These are phyloP conservation scores for Castanopsis chinensis DNA, from an alignment of 306 rosid species.

Conservation along the genomic window DNA sequence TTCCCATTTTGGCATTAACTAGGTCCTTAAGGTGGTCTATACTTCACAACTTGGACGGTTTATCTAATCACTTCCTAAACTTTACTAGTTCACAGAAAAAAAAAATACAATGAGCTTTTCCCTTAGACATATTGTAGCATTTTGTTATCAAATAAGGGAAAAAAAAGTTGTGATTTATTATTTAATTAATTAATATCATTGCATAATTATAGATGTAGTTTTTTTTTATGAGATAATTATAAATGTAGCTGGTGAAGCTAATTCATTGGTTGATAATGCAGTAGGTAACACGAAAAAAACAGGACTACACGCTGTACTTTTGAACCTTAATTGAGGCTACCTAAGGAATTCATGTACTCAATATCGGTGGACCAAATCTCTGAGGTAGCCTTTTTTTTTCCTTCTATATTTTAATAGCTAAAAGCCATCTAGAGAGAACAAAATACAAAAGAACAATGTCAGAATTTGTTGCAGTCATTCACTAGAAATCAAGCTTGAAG, in stretches of 20 bases:
- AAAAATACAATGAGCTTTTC: not conserved
- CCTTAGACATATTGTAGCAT: too few relatives aligned
- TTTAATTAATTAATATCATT: not conserved
- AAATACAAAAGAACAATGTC: not conserved
- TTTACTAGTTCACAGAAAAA: not conserved
- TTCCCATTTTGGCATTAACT: not conserved
- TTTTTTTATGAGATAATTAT: not conserved
- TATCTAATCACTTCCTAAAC: too few relatives aligned
- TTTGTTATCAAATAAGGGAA: too few relatives aligned
- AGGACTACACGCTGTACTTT: not conserved
- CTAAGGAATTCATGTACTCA: not conserved
- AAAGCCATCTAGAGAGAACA: not conserved
- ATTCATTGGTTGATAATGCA: slow-evolving; percentile 5
- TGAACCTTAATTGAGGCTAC: not conserved
- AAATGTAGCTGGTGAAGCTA: slow-evolving; percentile 10
- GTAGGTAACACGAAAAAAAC: slow-evolving; percentile 5
- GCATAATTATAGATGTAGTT: not conserved
- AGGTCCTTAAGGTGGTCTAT: not conserved
- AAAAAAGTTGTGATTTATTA: too few relatives aligned
- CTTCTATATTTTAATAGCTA: not conserved
- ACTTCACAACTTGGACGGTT: too few relatives aligned
- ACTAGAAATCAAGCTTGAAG: not conserved
- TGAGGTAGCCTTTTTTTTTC: not conserved
- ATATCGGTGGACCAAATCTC: not conserved
- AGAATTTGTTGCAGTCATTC: not conserved